These are phyloP conservation scores for Fistulifera pelliculosa DNA, from an alignment of 108 stramenopile genomes.

Conservation along the genomic window DNA sequence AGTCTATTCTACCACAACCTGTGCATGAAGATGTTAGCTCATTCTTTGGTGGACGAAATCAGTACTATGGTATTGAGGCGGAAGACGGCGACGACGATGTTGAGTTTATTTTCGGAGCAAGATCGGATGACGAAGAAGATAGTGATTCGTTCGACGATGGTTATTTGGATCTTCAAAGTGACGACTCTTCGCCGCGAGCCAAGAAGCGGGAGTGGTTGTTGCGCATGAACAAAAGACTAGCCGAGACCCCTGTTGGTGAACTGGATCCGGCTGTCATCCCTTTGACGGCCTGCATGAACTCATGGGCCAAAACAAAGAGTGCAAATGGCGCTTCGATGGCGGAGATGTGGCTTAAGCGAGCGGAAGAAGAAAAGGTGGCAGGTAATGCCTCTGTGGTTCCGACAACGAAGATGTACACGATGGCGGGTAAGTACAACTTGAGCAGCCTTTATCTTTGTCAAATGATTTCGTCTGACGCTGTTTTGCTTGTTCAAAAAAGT, in stretches of 20 bases:
- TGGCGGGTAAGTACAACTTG: slow-evolving; percentile 38
- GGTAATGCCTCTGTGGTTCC: slow-evolving; percentile 51
- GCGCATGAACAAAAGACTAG: slow-evolving; percentile 68
- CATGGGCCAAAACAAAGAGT: slow-evolving; percentile 80
- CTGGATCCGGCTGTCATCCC: slow-evolving; percentile 63
- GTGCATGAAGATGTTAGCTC: too few species aligned
- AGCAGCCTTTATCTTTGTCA: not conserved
- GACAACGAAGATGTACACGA: slow-evolving; percentile 79
- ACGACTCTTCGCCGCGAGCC: slow-evolving; percentile 1
- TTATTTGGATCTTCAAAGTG: not conserved
- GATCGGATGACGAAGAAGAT: too few species aligned
- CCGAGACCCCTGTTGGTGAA: slow-evolving; percentile 52
- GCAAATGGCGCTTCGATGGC: slow-evolving; percentile 73
- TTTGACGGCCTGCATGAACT: slow-evolving; percentile 71
- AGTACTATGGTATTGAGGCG: too few species aligned
- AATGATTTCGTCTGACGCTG: not conserved
- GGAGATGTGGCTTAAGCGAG: slow-evolving; percentile 69
- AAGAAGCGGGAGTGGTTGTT: slow-evolving; percentile 78
- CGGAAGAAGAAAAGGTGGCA: slow-evolving; percentile 52
- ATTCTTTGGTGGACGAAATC: too few species aligned
- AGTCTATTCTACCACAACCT: too few species aligned
- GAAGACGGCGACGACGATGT: too few species aligned
- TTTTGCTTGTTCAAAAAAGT: slow-evolving; percentile 21
- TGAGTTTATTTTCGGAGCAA: too few species aligned
- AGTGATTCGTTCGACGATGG: too few species aligned